Conservation (phyloP, 2,329 filamentous ascomycete genomes). For the Fusarium albosuccineum region DNA sequence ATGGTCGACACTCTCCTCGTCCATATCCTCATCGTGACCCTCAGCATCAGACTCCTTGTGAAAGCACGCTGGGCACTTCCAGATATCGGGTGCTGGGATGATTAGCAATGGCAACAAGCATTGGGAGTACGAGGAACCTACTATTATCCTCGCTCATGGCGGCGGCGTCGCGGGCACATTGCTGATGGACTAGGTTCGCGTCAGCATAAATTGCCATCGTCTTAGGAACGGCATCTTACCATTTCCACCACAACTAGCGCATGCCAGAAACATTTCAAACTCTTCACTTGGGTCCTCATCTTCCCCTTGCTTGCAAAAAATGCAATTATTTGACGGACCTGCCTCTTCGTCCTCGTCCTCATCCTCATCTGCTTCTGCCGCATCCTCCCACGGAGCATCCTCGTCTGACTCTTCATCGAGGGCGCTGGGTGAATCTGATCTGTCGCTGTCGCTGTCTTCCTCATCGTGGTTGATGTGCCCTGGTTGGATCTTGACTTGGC, state of each 20-base stretch:
- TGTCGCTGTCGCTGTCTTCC: conserved; percentile 62
- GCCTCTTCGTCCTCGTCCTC: conserved; percentile 62
- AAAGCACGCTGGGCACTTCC: conserved; percentile 66
- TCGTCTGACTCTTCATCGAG: conserved; percentile 66
- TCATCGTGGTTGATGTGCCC: conserved; percentile 64
- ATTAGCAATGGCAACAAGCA: conserved; percentile 21
- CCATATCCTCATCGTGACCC: conserved; percentile 49
- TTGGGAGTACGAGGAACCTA: conserved; percentile 31
- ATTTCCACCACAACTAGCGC: conserved; percentile 83
- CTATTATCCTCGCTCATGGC: conserved; percentile 52
- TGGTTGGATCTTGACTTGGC: conserved; percentile 68
- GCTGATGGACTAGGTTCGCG: conserved; percentile 80
- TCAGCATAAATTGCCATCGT: conserved; percentile 51
- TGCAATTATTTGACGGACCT: conserved; percentile 62
- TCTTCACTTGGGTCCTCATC: conserved; percentile 86
- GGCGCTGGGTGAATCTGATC: conserved; percentile 61
- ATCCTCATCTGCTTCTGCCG: conserved; percentile 69
- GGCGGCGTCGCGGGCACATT: conserved; percentile 82
- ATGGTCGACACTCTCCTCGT: conserved; percentile 40
- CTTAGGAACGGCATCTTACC: conserved; percentile 68
- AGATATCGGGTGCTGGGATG: conserved; percentile 56
- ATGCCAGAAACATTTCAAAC: conserved; percentile 83
- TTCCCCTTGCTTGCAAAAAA: conserved; percentile 87
- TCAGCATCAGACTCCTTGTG: conserved; percentile 50
- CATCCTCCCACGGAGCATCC: conserved; percentile 64